These are phyloP conservation scores for Auriscalpium microsporum DNA, from an alignment of 768 basidiomycete species.

Conservation along the genomic window DNA sequence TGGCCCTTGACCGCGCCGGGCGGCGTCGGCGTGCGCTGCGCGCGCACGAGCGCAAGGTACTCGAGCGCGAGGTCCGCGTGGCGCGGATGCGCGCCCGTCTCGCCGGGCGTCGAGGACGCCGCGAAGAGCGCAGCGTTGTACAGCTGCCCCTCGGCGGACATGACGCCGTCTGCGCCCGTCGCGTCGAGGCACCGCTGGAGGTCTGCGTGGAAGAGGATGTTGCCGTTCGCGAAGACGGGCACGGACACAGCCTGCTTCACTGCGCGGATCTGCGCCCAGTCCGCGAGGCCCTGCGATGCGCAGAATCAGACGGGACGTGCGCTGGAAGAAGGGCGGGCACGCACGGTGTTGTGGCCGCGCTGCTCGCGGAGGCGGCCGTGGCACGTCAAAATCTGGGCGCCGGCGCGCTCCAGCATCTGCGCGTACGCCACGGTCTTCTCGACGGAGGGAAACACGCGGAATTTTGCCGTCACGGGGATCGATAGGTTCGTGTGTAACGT, in stretches of 20 bases:
- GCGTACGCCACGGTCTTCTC: conserved; percentile 92
- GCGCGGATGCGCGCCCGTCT: conserved; percentile 41
- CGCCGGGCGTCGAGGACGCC: neutral
- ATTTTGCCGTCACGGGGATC: conserved; percentile 95
- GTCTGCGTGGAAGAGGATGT: conserved; percentile 83
- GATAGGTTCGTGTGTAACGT: conserved; percentile 75
- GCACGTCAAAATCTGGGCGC: conserved; percentile 90
- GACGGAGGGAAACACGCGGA: conserved; percentile 79
- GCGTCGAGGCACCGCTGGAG: conserved; percentile 67
- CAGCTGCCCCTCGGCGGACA: conserved; percentile 91
- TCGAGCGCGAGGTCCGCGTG: conserved; percentile 69
- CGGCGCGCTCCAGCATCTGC: conserved; percentile 89
- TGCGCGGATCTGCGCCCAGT: conserved; percentile 83
- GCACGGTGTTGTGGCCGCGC: conserved; percentile 72
- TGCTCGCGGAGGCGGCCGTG: conserved; percentile 91
- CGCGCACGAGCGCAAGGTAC: conserved; percentile 74
- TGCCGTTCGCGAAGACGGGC: conserved; percentile 96
- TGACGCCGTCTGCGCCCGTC: conserved; percentile 88
- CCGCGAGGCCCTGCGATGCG: conserved; percentile 61
- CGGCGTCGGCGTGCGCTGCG: conserved; percentile 61
- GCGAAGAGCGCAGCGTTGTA: conserved; percentile 85
- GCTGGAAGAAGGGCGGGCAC: conserved; percentile 15
- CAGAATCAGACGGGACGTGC: neutral
- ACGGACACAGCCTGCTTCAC: conserved; percentile 87
- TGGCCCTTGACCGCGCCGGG: conserved; percentile 83